Evolutionary conservation across 768 basidiomycete species (phyloP), one percentile per base, ranked within the genome.

Genomic region (Tulasnella calospora): DNA sequence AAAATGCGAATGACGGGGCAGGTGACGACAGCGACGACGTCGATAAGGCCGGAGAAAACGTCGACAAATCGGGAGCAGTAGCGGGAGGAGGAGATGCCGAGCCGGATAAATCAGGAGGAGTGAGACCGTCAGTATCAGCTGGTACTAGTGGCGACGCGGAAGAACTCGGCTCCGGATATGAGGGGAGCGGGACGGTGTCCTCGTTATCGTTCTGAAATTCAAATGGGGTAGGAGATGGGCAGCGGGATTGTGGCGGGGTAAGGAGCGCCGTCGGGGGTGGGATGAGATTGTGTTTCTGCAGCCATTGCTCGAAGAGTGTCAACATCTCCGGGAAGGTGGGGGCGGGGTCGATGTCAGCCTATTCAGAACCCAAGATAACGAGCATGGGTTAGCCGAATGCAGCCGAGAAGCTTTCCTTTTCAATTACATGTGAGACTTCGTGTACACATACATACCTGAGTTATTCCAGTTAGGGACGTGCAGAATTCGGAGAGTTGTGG

Each of bases 381-480:
- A 35, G n/a, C n/a, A 6, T 23, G 51, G 13, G 71, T 27, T 6
- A 51, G 51, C 51, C 51, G n/a, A 23, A 55, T 70, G 19, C 35
- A 40, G n/a, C 8, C n/a, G 67, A 73, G 33, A 47, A 21, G 71
- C 3, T 30, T 8, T 44, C 30, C 12, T 67, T 33, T 35, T 27
- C 7, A 67, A 67, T 67, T 21, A n/a, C 23, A 40, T n/a, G 51
- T 17, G 33, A 35, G 19, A 61, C 61, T 70, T 69, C 23, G 44
- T 79, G 73, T 41, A 83, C 21, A 55, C 12, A 74, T 35, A 86
- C 90, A 80, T 79, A 96, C 96, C 87, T 99, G 97, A 2, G 91
- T 92, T 78, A 99, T 96, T 23, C 96, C 95, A 13, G 97, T 99
- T 70, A 99, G 87, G 46, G 89, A 84, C 27, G 88, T 94, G 83